Percentiles rank a stretch among this genome's conserved stretches.
These are phyloP conservation scores for Gnaphalium uliginosum DNA, from an alignment of 129 eudicot genomes.

Conservation along the genomic window DNA sequence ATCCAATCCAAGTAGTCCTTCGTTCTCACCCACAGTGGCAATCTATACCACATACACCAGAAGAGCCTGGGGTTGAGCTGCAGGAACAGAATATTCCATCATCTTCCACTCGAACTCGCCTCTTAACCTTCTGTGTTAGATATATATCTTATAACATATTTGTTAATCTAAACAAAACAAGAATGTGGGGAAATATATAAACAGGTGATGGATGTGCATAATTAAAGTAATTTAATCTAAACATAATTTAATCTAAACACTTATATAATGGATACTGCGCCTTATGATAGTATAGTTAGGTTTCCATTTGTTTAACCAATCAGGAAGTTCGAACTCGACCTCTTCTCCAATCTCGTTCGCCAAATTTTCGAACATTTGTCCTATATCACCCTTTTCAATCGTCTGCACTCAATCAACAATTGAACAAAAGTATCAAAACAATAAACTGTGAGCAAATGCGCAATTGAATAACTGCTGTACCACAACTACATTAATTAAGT, in stretches of 20 bases:
- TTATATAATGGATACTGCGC: conserved; percentile 81
- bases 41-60: conserved; percentile 85
- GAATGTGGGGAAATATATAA: not conserved
- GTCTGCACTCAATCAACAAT: conserved; percentile 27
- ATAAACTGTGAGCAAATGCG: not conserved
- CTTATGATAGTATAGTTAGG: conserved; percentile 55
- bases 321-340: conserved; percentile 88
- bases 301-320: conserved; percentile 59
- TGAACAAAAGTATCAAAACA: conserved; percentile 18
- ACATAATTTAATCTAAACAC: not conserved
- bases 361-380: conserved; percentile 57
- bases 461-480: not conserved
- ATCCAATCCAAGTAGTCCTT: not conserved
- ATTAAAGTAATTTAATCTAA: not conserved
- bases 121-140: conserved; percentile 69
- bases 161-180: conserved; percentile 44
- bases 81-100: conserved; percentile 98
- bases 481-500: not conserved
- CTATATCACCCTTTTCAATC: conserved; percentile 44
- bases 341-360: conserved; percentile 59
- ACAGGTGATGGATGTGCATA: not conserved
- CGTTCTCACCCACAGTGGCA: conserved; percentile 92
- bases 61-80: conserved; percentile 60
- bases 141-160: conserved; percentile 60
- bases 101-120: conserved; percentile 78